Percentiles rank a stretch among this genome's conserved stretches.
Evolutionary conservation across 345 rosid species (phyloP).

Genomic region (Jatropha curcas): DNA sequence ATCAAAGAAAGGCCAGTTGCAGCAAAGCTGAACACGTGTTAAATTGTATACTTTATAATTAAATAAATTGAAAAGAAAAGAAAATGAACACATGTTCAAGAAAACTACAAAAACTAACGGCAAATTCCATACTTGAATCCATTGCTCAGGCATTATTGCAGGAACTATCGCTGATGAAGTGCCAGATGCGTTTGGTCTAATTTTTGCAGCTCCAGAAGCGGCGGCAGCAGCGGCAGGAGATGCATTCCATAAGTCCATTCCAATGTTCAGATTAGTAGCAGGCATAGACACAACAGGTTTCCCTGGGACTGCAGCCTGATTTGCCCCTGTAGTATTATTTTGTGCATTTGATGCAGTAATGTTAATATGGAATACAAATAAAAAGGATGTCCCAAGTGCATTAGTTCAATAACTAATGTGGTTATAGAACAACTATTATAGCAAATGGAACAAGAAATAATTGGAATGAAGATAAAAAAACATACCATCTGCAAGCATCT

Average conservation of each 20-base stretch:
- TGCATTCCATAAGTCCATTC: conserved; percentile 86
- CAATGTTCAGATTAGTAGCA: conserved; percentile 78
- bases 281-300: conserved; percentile 61
- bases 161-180: conserved; percentile 41
- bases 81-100: background rate
- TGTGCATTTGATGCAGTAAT: conserved; percentile 63
- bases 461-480: conserved; percentile 4
- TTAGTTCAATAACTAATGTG: background rate
- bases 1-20: background rate
- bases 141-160: conserved; percentile 54
- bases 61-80: too few relatives aligned
- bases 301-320: conserved; percentile 55
- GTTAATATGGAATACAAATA: conserved; percentile 19
- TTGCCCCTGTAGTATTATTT: conserved; percentile 47
- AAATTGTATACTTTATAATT: too few relatives aligned
- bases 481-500: conserved; percentile 87
- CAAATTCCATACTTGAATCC: conserved; percentile 56
- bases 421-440: conserved; percentile 23
- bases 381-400: background rate
- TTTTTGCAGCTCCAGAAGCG: conserved; percentile 55
- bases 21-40: conserved; percentile 2
- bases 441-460: conserved; percentile 7
- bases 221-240: conserved; percentile 55
- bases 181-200: conserved; percentile 48
- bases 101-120: conserved; percentile 2